Conservation (phyloP, 495 filamentous ascomycete genomes). For the Neurospora sp. region DNA sequence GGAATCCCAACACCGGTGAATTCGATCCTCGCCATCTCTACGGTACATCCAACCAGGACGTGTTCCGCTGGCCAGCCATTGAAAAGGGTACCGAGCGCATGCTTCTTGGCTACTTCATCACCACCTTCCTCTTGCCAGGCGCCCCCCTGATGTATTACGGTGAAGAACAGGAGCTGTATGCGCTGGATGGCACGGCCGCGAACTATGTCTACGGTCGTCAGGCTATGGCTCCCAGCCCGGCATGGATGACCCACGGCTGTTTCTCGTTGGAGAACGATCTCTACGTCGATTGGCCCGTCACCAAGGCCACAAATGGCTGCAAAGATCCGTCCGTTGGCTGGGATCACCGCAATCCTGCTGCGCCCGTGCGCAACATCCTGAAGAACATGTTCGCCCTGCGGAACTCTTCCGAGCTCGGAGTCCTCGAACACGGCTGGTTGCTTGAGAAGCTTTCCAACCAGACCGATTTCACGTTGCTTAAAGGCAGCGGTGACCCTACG, state of each 20-base stretch:
- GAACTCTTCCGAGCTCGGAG: slow-evolving; percentile 36
- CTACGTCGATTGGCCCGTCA: slow-evolving; percentile 51
- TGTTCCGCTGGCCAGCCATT: slow-evolving; percentile 64
- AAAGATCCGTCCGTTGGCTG: slow-evolving; percentile 46
- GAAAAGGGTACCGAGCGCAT: slow-evolving; percentile 52
- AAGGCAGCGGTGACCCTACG: slow-evolving; percentile 46
- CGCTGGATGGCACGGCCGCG: slow-evolving; percentile 54
- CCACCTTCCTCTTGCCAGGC: slow-evolving; percentile 55
- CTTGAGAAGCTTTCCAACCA: slow-evolving; percentile 52
- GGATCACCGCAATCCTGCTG: slow-evolving; percentile 62
- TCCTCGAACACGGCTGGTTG: slow-evolving; percentile 55
- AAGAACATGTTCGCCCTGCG: slow-evolving; percentile 59
- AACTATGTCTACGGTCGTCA: slow-evolving; percentile 67
- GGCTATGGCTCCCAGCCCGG: slow-evolving; percentile 54
- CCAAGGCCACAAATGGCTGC: slow-evolving; percentile 46
- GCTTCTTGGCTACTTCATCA: slow-evolving; percentile 54
- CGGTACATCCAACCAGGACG: slow-evolving; percentile 62
- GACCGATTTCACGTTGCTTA: slow-evolving; percentile 40
- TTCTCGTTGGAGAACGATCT: slow-evolving; percentile 46
- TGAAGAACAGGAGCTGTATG: slow-evolving; percentile 62
- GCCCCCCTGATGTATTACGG: slow-evolving; percentile 58
- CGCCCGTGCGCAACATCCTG: slow-evolving; percentile 55
- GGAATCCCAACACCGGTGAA: slow-evolving; percentile 54
- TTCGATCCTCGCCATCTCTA: slow-evolving; percentile 67
- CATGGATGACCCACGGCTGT: slow-evolving; percentile 64